Conservation (phyloP, 2,329 filamentous ascomycete species). For the Aspergillus sp. region DNA sequence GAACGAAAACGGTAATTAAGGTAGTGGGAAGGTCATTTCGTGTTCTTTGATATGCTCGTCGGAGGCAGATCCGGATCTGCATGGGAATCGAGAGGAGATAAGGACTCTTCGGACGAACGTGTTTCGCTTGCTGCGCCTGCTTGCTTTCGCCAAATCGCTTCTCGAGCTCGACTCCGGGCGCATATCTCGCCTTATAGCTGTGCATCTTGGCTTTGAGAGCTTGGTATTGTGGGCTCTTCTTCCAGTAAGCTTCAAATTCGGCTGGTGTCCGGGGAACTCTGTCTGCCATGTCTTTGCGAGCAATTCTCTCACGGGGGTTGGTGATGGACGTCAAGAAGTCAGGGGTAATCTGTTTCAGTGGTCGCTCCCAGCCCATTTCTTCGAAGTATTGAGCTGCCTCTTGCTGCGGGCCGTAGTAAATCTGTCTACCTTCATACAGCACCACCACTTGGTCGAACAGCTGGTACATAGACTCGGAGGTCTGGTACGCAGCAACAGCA, state of each 20-base stretch:
- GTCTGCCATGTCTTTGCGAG: conserved; percentile 52
- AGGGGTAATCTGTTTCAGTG: conserved; percentile 8
- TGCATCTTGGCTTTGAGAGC: conserved; percentile 4
- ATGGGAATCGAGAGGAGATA: not conserved
- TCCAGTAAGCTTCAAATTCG: conserved; percentile 56
- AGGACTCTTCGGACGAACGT: not conserved
- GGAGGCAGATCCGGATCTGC: not conserved
- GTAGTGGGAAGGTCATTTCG: not conserved
- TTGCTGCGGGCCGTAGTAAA: conserved; percentile 55
- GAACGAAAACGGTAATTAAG: not conserved
- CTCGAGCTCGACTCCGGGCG: not conserved
- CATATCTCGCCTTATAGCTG: conserved; percentile 2
- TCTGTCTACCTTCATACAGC: conserved; percentile 53
- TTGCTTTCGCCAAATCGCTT: conserved; percentile 32
- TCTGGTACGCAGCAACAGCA: conserved; percentile 44
- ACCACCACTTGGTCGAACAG: conserved; percentile 66
- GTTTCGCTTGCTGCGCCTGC: conserved; percentile 34
- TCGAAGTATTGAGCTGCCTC: conserved; percentile 66
- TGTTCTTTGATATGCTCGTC: not conserved
- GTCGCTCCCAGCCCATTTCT: conserved; percentile 52
- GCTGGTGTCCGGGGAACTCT: conserved; percentile 66
- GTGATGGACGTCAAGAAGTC: conserved; percentile 42
- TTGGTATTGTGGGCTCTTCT: conserved; percentile 5
- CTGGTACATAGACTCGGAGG: conserved; percentile 12
- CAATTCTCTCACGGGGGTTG: conserved; percentile 59